Evolutionary conservation across 192 early-diverging fungal species (phyloP).

Genomic region (Coemansia reversa): DNA sequence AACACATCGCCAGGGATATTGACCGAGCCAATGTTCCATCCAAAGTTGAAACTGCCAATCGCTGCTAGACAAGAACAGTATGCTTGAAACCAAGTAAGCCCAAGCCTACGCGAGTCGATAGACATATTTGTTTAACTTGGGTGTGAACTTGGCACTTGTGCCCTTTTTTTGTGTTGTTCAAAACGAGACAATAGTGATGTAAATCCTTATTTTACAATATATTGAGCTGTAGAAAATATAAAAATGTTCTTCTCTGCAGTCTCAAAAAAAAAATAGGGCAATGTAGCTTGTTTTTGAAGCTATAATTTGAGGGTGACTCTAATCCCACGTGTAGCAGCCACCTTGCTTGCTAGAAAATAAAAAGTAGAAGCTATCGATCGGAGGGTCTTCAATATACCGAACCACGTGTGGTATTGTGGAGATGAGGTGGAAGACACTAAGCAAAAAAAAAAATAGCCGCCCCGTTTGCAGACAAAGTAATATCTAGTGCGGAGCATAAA

Average conservation of each 20-base stretch:
- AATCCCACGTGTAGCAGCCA: background rate
- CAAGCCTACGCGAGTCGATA: slow-evolving; percentile 46
- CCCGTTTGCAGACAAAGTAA: background rate
- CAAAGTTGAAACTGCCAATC: slow-evolving; percentile 56
- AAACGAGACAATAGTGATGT: slow-evolving; percentile 2
- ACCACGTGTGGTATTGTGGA: background rate
- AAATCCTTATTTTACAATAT: background rate
- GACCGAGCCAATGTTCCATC: slow-evolving; percentile 57
- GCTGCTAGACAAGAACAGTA: slow-evolving; percentile 48
- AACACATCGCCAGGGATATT: slow-evolving; percentile 61
- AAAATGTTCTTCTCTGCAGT: background rate
- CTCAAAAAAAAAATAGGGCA: background rate
- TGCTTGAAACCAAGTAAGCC: slow-evolving; percentile 45
- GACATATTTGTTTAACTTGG: slow-evolving; percentile 21
- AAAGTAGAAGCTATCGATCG: background rate
- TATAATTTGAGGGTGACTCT: background rate
- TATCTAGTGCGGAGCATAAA: background rate
- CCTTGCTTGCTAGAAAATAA: background rate
- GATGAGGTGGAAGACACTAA: background rate
- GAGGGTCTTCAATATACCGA: background rate
- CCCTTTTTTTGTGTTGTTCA: background rate
- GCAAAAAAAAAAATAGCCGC: background rate
- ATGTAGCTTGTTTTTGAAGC: background rate
- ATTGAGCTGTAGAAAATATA: background rate
- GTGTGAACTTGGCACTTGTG: background rate